Conservation (phyloP, 345 rosid genomes). For the Nasturtium officinale region DNA sequence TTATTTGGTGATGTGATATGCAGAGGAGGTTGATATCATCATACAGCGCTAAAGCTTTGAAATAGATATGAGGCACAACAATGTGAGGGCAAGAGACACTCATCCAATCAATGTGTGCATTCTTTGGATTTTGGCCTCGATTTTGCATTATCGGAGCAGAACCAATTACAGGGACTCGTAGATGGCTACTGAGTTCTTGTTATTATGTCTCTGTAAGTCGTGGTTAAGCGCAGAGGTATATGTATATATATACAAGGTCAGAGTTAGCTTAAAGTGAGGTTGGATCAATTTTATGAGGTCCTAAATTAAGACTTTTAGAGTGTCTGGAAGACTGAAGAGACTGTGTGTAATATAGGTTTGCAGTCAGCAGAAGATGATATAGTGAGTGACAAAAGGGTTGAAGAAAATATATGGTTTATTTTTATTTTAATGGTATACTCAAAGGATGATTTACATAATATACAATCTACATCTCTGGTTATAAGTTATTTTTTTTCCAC, state of each 20-base stretch:
- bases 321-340: neutral
- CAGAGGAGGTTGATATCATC: constrained; percentile 43
- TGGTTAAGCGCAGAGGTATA: neutral
- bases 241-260: neutral
- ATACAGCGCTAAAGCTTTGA: constrained; percentile 31
- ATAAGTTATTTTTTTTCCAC: neutral
- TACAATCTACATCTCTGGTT: neutral
- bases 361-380: neutral
- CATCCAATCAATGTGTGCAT: constrained; percentile 2
- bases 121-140: neutral
- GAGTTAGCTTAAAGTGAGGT: neutral
- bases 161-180: neutral
- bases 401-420: neutral
- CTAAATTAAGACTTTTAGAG: constrained; percentile 1
- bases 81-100: constrained; percentile 1
- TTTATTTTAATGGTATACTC: neutral
- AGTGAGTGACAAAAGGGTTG: neutral
- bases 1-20: constrained; percentile 25
- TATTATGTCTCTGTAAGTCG: constrained; percentile 14
- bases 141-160: constrained; percentile 10
- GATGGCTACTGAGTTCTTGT: constrained; percentile 20
- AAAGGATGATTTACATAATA: neutral
- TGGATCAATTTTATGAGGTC: constrained; percentile 11
- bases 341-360: constrained; percentile 1
- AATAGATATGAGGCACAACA: constrained; percentile 9